These are phyloP conservation scores for Radiomyces spectabilis DNA, from an alignment of 192 early-diverging fungal genomes.

Conservation along the genomic window DNA sequence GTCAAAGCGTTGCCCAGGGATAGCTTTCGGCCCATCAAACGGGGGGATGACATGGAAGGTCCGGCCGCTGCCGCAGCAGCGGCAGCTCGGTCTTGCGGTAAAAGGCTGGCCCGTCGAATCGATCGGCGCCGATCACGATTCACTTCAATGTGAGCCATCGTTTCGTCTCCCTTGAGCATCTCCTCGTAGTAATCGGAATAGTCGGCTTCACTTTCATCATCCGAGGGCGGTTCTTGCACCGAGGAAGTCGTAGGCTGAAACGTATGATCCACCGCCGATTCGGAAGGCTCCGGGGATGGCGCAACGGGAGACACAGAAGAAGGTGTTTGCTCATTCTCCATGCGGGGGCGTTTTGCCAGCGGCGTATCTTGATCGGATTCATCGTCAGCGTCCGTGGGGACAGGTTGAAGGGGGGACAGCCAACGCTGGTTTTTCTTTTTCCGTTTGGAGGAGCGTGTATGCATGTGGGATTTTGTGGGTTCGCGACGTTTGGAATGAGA, in stretches of 20 bases:
- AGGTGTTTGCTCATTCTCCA: no score
- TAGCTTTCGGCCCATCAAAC: not conserved
- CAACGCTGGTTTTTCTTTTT: no score
- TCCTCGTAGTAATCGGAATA: constrained; percentile 52
- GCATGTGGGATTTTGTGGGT: no score
- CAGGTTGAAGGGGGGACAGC: no score
- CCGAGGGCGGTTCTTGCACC: not conserved
- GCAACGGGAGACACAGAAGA: not conserved
- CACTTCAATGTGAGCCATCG: constrained; percentile 9
- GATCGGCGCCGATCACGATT: constrained; percentile 4
- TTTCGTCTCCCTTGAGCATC: constrained; percentile 46
- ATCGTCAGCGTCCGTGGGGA: no score
- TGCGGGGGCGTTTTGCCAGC: not conserved
- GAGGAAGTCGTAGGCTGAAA: not conserved
- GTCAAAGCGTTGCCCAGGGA: constrained; percentile 1
- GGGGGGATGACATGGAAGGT: not conserved
- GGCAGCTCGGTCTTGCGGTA: not conserved
- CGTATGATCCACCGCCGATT: not conserved
- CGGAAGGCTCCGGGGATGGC: not conserved
- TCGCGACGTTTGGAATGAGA: no score
- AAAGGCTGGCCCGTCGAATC: no score
- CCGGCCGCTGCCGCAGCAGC: not conserved
- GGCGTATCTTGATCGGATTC: not conserved
- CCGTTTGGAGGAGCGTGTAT: no score
- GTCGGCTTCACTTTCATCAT: constrained; percentile 32